Base-by-base conservation (phyloP, 768 basidiomycete genomes). In the Hygrophorus pudorinus region DNA sequence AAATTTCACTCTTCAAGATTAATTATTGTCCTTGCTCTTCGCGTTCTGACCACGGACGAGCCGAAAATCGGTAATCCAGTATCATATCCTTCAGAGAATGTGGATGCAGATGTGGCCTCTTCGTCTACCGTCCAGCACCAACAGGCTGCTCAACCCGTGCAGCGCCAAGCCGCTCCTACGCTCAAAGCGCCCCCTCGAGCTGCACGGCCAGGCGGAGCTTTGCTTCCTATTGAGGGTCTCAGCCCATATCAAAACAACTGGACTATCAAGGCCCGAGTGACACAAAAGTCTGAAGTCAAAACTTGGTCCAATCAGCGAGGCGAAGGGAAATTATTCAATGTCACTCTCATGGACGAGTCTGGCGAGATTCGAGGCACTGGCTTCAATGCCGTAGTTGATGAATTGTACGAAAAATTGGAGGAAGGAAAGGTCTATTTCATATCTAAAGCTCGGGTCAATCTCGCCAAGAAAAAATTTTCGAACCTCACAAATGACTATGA, bases 181-280 rank as follows among this genome's bases (percentile, higher is more conserved):
- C 53, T 14, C 32, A n/a, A 38, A 11, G 14, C 28, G 13, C 41
- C 45, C 21, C 21, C 11, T 35, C 56, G 56, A 46, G 47, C 38
- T 48, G 57, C 57, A n/a, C 65, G 63, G 28, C 50, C 48, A 34
- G 61, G 56, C 40, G 62, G 64, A 17, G 63, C 71, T 13, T 73
- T 81, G 24, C 24, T 24, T 61, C 94, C 93, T 2, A 98, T 99
- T 51, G 94, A 96, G 58, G 85, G 81, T 4, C 75, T 98, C 36
- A 92, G 86, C 56, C 94, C 94, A 7, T 98, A 97, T 55, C 91
- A 96, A 63, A 97, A 94, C 67, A 89, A 89, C 62, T 99, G 96
- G 96, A 92, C 88, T 8, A 94, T 98, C 71, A 92, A 91, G 60
- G 94, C 89, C 21, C 83, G 89, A 33, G 89, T 97, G 39, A 85